Evolutionary conservation across 164 flowering plant genomes (phyloP).

Genomic region (Vitis riparia): DNA sequence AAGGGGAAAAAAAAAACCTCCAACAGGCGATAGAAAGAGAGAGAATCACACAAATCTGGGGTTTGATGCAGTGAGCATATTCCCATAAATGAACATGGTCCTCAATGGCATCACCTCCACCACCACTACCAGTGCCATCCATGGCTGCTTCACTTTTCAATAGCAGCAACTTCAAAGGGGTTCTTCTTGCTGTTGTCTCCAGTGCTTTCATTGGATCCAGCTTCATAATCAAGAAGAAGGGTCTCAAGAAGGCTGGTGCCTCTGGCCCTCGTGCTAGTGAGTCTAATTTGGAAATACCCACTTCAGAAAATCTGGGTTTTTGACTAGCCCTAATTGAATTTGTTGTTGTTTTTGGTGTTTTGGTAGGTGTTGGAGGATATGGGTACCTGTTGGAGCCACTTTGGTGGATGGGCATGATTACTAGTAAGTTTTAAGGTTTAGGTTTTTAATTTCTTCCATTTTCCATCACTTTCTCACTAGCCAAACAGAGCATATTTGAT

Average conservation of each 20-base stretch:
- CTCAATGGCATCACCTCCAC: too few relatives aligned
- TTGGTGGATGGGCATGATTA: constrained; percentile 97
- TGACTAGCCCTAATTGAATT: too few relatives aligned
- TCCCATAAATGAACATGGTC: too few relatives aligned
- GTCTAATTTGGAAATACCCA: constrained; percentile 2
- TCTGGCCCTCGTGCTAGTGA: constrained; percentile 71
- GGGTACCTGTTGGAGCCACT: constrained; percentile 83
- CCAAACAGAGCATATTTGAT: too few relatives aligned
- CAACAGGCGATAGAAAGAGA: too few relatives aligned
- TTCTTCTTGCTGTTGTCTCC: constrained; percentile 69
- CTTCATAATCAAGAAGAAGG: constrained; percentile 90
- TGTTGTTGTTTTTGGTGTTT: neutral
- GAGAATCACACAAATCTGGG: too few relatives aligned
- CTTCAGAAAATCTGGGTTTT: too few relatives aligned
- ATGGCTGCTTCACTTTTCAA: too few relatives aligned
- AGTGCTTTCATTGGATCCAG: constrained; percentile 86
- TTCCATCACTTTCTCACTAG: neutral
- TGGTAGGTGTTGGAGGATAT: constrained; percentile 80
- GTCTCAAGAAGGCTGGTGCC: constrained; percentile 65
- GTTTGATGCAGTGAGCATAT: too few relatives aligned
- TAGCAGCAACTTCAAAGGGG: constrained; percentile 49
- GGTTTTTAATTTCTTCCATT: neutral
- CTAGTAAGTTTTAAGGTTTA: constrained; percentile 59
- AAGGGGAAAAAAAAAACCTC: too few relatives aligned
- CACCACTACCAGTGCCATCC: too few relatives aligned